Conservation (phyloP, 768 basidiomycete genomes). For the Termitomyces heimii region DNA sequence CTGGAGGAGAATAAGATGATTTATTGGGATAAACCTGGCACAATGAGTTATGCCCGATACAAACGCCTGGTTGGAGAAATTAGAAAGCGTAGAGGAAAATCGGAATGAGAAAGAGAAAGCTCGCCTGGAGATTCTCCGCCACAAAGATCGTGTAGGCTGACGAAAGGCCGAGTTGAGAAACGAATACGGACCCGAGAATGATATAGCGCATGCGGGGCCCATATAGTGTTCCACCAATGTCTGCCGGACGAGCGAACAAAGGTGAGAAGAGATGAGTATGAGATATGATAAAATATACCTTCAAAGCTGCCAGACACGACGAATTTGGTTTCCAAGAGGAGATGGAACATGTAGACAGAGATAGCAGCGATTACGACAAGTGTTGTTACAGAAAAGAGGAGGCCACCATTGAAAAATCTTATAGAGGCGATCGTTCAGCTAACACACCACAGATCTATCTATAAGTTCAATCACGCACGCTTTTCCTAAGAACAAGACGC, state of each 20-base stretch:
- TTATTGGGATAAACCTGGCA: conserved; percentile 53
- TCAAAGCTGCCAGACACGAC: conserved; percentile 94
- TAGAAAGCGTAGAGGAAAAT: not conserved
- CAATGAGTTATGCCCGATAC: conserved; percentile 78
- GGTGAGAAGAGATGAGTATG: not conserved
- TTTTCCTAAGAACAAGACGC: conserved; percentile 94
- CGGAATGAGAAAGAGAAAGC: conserved; percentile 17
- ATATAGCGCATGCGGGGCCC: conserved; percentile 90
- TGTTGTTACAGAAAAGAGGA: conserved; percentile 79
- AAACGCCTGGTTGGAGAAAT: conserved; percentile 51
- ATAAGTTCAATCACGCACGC: conserved; percentile 46
- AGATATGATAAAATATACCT: conserved; percentile 34
- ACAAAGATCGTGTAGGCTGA: conserved; percentile 94
- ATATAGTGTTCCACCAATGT: conserved; percentile 90
- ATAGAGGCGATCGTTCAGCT: not conserved
- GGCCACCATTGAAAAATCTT: conserved; percentile 93
- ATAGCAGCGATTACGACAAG: conserved; percentile 79
- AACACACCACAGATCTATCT: not conserved
- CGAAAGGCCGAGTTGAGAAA: conserved; percentile 88
- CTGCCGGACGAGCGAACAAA: conserved; percentile 30
- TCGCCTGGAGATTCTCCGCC: conserved; percentile 72
- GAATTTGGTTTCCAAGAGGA: conserved; percentile 83
- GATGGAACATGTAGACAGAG: conserved; percentile 89
- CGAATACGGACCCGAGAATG: conserved; percentile 80
- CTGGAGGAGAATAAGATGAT: conserved; percentile 81